These are phyloP conservation scores for Rheum nobile DNA, from an alignment of 148 eudicot genomes.

Conservation along the genomic window DNA sequence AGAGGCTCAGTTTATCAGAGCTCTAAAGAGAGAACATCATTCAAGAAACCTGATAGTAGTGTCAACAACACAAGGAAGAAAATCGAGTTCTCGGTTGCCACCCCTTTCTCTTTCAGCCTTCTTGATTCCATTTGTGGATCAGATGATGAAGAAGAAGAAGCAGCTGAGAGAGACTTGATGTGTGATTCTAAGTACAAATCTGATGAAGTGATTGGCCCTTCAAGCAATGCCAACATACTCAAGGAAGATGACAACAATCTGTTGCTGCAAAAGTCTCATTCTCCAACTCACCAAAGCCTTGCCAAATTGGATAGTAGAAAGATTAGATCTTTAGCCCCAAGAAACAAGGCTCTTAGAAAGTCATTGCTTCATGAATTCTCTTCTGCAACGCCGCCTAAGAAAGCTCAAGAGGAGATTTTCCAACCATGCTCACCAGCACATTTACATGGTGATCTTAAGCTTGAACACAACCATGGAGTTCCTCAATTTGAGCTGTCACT, in stretches of 20 bases:
- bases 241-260: conserved; percentile 21
- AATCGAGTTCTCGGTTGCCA: conserved; percentile 56
- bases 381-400: conserved; percentile 8
- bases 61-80: conserved; percentile 44
- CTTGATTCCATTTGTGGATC: conserved; percentile 76
- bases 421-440: conserved; percentile 62
- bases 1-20: conserved; percentile 67
- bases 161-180: conserved; percentile 23
- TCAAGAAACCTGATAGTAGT: conserved; percentile 21
- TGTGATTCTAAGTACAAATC: conserved; percentile 29
- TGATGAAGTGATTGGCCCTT: conserved; percentile 23
- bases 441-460: conserved; percentile 55
- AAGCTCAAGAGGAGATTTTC: conserved; percentile 9
- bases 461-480: conserved; percentile 56
- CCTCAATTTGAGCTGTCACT: conserved; percentile 61
- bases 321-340: conserved; percentile 16
- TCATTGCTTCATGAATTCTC: conserved; percentile 49
- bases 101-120: conserved; percentile 43
- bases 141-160: conserved; percentile 42
- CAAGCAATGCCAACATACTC: conserved; percentile 27
- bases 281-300: conserved; percentile 41
- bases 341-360: conserved; percentile 32
- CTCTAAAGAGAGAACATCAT: conserved; percentile 32
- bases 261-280: conserved; percentile 49
- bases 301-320: conserved; percentile 14